Evolutionary conservation across 1,284 basidiomycete genomes (phyloP), one percentile per base, ranked within the genome.

Genomic region (Apiotrichum brassicae): DNA sequence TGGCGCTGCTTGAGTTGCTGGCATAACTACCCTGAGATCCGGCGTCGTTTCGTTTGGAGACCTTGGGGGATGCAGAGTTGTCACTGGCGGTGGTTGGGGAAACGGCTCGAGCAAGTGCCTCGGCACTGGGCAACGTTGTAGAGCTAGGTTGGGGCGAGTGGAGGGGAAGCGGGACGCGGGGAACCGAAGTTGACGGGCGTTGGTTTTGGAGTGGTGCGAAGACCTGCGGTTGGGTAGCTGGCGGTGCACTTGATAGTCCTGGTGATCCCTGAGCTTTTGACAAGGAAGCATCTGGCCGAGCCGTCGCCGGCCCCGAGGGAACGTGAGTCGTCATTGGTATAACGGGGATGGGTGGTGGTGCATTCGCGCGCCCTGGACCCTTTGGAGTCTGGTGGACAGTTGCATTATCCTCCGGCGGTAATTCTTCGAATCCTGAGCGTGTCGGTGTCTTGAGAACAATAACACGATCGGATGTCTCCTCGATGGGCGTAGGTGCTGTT

Each of bases 321-420:
- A 40, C 9, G 25, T 13, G 13, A 5, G n/a, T n/a, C 22, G 39
- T 26, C 3, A 13, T 18, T 3, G 39, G n/a, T 14, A 24, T n/a
- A 4, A 30, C 16, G n/a, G 28, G 28, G 19, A 42, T 42, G 1
- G 39, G 9, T 11, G 39, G 18, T 2, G 39, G 39, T 11, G 25
- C 6, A 6, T 26, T 24, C n/a, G 22, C 19, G 38, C 38, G 38
- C 3, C 22, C 38, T 9, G n/a, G 14, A 18, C 26, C 26, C 25
- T 44, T 52, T 1, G 50, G 50, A 20, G 50, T 52, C 4, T 33
- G 30, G 13, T 19, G 19, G 18, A 30, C 14, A 20, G 18, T 16
- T 22, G 8, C 14, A 38, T 25, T 24, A 16, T 22, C 14, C 4
- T 38, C 20, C 18, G n/a, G 11, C 7, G 3, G n/a, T 12, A 23